A percentile compares a stretch with the other conserved stretches of the same genome.
phyloP scores from a whole-genome alignment of 1,284 basidiomycete species.

The Lentinus polychrous region DNA sequence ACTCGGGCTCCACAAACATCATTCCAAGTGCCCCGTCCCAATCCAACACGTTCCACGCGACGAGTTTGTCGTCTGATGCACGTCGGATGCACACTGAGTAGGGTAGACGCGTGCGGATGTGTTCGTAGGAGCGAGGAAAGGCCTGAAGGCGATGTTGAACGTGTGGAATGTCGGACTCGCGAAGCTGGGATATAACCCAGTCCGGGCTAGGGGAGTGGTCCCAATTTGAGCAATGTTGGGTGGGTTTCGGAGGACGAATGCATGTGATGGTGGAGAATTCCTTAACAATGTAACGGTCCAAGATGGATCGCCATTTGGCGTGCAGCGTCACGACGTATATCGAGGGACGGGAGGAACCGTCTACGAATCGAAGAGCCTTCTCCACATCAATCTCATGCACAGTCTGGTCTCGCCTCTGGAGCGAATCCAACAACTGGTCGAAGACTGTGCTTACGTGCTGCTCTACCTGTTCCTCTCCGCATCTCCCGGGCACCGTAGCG shows the following conservation, averaged over 20 bases:
- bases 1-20: slow-evolving; percentile 4
- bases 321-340: background rate
- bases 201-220: background rate
- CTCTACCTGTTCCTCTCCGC: background rate
- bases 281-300: background rate
- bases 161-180: slow-evolving; percentile 1
- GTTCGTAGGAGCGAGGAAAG: slow-evolving; percentile 5
- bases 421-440: background rate
- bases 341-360: background rate
- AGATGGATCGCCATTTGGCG: background rate
- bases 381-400: background rate
- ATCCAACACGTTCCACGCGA: slow-evolving; percentile 1
- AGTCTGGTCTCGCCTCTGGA: background rate
- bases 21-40: slow-evolving; percentile 2
- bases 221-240: background rate
- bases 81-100: slow-evolving; percentile 5
- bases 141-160: background rate
- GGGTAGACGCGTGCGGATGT: background rate
- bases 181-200: slow-evolving; percentile 1
- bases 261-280: background rate
- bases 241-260: background rate
- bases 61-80: background rate
- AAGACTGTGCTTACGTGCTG: background rate
- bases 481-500: background rate
- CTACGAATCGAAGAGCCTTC: background rate